A percentile compares a stretch with the other conserved stretches of the same genome.
Conservation (phyloP, 495 filamentous ascomycete genomes). For the Penicillium bialowiezense region DNA sequence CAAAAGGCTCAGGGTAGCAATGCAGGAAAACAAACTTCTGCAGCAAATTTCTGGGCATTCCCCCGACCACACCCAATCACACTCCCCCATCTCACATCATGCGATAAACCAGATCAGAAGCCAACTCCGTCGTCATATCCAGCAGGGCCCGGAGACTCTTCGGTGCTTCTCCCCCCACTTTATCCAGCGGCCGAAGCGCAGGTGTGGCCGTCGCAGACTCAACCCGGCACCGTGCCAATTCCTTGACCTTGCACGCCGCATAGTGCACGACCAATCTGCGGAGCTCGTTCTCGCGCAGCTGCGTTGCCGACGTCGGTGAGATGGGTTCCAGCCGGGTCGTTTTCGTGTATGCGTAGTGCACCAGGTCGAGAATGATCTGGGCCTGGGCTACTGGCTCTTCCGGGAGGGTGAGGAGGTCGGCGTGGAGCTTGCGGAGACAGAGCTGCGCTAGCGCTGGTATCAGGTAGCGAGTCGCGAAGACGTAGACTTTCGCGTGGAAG, state of each 20-base stretch:
- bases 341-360: constrained; percentile 42
- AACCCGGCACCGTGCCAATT: constrained; percentile 36
- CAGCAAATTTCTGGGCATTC: background rate
- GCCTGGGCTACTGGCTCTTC: constrained; percentile 22
- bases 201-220: constrained; percentile 27
- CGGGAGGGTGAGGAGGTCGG: constrained; percentile 31
- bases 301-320: constrained; percentile 39
- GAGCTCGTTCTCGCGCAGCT: constrained; percentile 46
- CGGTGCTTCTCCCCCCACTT: constrained; percentile 17
- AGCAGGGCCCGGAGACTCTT: constrained; percentile 35
- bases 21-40: constrained; percentile 4
- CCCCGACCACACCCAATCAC: constrained; percentile 9
- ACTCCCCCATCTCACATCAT: constrained; percentile 32
- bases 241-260: constrained; percentile 44
- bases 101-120: constrained; percentile 47
- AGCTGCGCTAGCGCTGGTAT: constrained; percentile 44
- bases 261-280: constrained; percentile 43
- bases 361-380: constrained; percentile 38
- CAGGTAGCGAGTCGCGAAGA: constrained; percentile 45
- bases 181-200: constrained; percentile 17
- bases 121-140: constrained; percentile 42
- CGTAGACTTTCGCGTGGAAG: constrained; percentile 48
- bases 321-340: constrained; percentile 45
- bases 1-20: constrained; percentile 4
- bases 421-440: constrained; percentile 42